phyloP scores from a whole-genome alignment of 2,329 filamentous ascomycete genomes.

The Ascochyta rabiei region DNA sequence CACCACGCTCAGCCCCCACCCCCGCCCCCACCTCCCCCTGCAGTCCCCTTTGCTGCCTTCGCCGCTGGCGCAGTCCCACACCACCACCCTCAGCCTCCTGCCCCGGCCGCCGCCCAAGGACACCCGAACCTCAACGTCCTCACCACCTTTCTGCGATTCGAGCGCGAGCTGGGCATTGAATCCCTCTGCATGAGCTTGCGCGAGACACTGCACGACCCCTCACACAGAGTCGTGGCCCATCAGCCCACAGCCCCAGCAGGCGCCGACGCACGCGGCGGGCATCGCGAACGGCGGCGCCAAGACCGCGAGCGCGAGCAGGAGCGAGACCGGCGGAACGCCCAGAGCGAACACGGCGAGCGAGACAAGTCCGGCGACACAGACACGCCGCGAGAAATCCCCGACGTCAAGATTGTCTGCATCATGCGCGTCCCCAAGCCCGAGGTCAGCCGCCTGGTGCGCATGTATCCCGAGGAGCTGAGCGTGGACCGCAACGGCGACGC shows the following conservation, averaged over 20 bases:
- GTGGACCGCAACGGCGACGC: constrained; percentile 42
- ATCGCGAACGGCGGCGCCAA: constrained; percentile 7
- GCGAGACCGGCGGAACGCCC: not conserved
- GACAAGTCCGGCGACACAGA: not conserved
- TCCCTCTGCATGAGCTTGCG: constrained; percentile 42
- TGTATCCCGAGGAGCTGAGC: constrained; percentile 61
- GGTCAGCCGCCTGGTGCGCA: constrained; percentile 55
- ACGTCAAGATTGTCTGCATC: constrained; percentile 47
- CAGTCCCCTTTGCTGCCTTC: constrained; percentile 28
- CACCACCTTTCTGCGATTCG: constrained; percentile 43
- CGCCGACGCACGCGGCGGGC: not conserved
- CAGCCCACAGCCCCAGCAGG: not conserved
- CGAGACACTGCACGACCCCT: constrained; percentile 23
- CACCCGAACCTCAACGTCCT: constrained; percentile 16
- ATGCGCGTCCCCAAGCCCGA: constrained; percentile 48
- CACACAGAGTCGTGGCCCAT: not conserved
- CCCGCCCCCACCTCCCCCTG: constrained; percentile 29
- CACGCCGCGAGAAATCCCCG: constrained; percentile 8
- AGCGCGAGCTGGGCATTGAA: constrained; percentile 46
- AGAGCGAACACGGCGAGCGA: too few relatives aligned
- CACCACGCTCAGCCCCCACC: constrained; percentile 16
- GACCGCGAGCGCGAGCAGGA: not conserved
- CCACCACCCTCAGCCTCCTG: constrained; percentile 7
- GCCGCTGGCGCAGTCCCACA: constrained; percentile 6
- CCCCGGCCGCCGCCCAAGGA: not conserved